A percentile compares a stretch with the other conserved stretches of the same genome.
phyloP scores from a whole-genome alignment of 1,284 basidiomycete species.

The Ceratobasidium theobromae region DNA sequence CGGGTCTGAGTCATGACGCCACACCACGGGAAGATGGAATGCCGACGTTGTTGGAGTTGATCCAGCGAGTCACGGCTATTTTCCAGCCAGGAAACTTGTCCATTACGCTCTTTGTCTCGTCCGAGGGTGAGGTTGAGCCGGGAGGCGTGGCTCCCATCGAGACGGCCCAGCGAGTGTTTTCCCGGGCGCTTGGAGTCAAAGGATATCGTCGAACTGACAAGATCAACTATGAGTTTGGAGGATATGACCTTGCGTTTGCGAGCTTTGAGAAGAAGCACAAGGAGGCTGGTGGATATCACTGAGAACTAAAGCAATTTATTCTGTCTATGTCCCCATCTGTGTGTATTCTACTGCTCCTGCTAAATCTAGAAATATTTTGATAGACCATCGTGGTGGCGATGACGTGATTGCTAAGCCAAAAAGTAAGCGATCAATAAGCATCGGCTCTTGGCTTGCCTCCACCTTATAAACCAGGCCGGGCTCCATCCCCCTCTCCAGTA shows the following conservation, averaged over 20 bases:
- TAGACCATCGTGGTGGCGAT: neutral
- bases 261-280: slow-evolving; percentile 70
- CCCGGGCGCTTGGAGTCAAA: slow-evolving; percentile 35
- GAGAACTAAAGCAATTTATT: too few relatives aligned
- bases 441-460: slow-evolving; percentile 15
- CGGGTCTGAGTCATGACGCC: slow-evolving; percentile 30
- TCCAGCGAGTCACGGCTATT: slow-evolving; percentile 86
- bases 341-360: slow-evolving; percentile 3
- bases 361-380: slow-evolving; percentile 21
- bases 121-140: slow-evolving; percentile 42
- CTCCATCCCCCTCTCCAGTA: neutral
- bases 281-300: too few relatives aligned
- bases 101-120: slow-evolving; percentile 90
- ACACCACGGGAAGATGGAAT: slow-evolving; percentile 48
- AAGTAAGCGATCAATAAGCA: slow-evolving; percentile 30
- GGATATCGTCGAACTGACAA: slow-evolving; percentile 83
- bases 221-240: slow-evolving; percentile 97
- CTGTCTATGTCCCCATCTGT: neutral
- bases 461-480: neutral
- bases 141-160: slow-evolving; percentile 32
- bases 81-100: slow-evolving; percentile 89
- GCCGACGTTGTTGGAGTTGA: slow-evolving; percentile 76
- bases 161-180: slow-evolving; percentile 36
- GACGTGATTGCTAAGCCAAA: slow-evolving; percentile 18
- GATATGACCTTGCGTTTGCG: slow-evolving; percentile 92